Conservation (phyloP, 2,329 filamentous ascomycete species). For the Ascocoryne sarcoides region DNA sequence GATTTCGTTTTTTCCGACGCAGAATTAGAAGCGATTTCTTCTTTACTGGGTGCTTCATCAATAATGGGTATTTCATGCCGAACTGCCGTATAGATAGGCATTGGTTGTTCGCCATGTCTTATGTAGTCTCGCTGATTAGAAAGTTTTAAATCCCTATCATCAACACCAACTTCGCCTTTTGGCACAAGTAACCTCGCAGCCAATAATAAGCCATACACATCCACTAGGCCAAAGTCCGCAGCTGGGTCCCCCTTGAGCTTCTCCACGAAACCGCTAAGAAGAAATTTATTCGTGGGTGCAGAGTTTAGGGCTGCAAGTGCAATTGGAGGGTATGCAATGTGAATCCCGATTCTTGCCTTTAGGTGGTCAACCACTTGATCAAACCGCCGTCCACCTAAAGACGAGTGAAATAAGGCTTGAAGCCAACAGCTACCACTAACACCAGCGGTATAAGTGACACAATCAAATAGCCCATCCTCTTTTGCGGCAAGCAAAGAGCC, state of each 20-base stretch:
- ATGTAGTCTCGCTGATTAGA: slow-evolving; percentile 76
- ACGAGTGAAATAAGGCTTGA: slow-evolving; percentile 78
- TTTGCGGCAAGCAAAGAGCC: slow-evolving; percentile 79
- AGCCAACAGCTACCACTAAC: slow-evolving; percentile 97
- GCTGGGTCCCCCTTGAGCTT: slow-evolving; percentile 76
- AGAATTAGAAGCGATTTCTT: slow-evolving; percentile 28
- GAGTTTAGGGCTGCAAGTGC: slow-evolving; percentile 75
- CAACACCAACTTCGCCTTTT: slow-evolving; percentile 69
- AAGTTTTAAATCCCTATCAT: slow-evolving; percentile 75
- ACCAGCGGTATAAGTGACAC: slow-evolving; percentile 87
- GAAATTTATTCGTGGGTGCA: slow-evolving; percentile 85
- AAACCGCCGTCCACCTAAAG: slow-evolving; percentile 61
- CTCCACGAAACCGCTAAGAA: slow-evolving; percentile 82
- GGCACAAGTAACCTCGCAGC: slow-evolving; percentile 80
- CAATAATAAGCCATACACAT: slow-evolving; percentile 82
- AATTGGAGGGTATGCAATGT: slow-evolving; percentile 86
- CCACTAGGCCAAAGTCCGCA: slow-evolving; percentile 82
- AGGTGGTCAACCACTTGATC: slow-evolving; percentile 70
- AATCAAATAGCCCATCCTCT: slow-evolving; percentile 86
- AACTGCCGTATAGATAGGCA: slow-evolving; percentile 94
- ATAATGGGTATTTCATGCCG: slow-evolving; percentile 83
- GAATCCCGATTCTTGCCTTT: slow-evolving; percentile 73
- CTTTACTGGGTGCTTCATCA: slow-evolving; percentile 32
- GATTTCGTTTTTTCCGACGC: slow-evolving; percentile 42
- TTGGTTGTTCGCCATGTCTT: slow-evolving; percentile 67